Base-by-base conservation (phyloP, 2,329 filamentous ascomycete species). In the Bipolaris zeicola region DNA sequence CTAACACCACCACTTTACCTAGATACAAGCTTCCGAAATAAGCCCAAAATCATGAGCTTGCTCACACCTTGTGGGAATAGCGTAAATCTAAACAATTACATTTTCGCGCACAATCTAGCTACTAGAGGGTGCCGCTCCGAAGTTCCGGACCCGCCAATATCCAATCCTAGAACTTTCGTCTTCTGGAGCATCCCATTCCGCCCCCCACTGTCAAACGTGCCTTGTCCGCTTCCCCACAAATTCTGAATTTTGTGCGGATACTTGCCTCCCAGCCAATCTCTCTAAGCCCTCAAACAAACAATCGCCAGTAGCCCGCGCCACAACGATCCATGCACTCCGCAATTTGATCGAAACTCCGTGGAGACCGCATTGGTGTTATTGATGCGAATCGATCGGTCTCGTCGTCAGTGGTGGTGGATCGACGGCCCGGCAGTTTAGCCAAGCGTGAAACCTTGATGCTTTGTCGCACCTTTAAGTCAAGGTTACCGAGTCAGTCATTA, bases 131-230 rank as follows among this genome's bases (percentile, higher is more conserved):
- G 28, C 28, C 28, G 10, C 20, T 1, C 28, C 28, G 28, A 4
- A 31, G 10, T 11, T 31, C 93, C 93, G 66, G 87, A 89, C 49
- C 2, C 20, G 20, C 20, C 20, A 20, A 20, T 20, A 20, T 20
- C 20, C 20, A 20, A 20, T 20, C 20, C 20, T 20, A 2, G 20
- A 20, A 20, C 20, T 20, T 20, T 20, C 20, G 20, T 20, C 20
- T 20, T 20, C 20, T 20, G 20, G 20, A 20, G 20, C 20, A 20
- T 20, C 92, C 89, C 85, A 73, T 96, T 92, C 57, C 92, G 83
- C 68, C 86, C 82, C 52, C 90, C 91, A 72, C 85, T 90, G 77
- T 97, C 93, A 82, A 92, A 96, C 8, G 93, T 96, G 65, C 92
- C 92, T 79, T 90, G 89, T 47, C 89, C 89, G 81, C 96, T 91